phyloP scores from a whole-genome alignment of 306 rosid species.

The Inga leiocalycina region DNA sequence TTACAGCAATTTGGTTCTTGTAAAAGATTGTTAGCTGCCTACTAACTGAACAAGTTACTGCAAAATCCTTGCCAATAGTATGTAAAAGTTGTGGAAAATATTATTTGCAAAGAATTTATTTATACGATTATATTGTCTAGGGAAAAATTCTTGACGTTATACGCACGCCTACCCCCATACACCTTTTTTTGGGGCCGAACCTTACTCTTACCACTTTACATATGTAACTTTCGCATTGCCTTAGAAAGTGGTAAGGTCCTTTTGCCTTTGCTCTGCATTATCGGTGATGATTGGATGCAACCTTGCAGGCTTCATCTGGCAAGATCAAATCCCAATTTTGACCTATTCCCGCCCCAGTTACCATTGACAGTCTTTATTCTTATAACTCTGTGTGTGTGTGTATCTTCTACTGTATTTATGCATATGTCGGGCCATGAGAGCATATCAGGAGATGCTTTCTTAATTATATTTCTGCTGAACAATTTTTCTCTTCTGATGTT shows the following conservation, averaged over 20 bases:
- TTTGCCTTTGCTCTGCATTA: slow-evolving; percentile 9
- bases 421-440: slow-evolving; percentile 4
- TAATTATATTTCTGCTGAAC: slow-evolving; percentile 30
- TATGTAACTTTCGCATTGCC: neutral
- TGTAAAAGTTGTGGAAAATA: neutral
- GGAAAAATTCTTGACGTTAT: neutral
- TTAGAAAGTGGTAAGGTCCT: neutral
- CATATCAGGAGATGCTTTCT: slow-evolving; percentile 3
- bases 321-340: slow-evolving; percentile 9
- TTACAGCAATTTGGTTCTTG: slow-evolving; percentile 2
- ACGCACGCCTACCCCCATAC: neutral
- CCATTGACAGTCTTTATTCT: slow-evolving; percentile 4
- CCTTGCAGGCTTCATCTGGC: slow-evolving; percentile 23
- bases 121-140: neutral
- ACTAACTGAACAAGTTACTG: slow-evolving; percentile 1
- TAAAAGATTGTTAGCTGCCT: slow-evolving; percentile 13
- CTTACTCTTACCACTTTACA: neutral
- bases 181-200: neutral
- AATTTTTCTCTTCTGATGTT: slow-evolving; percentile 29
- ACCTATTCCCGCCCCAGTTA: slow-evolving; percentile 9
- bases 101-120: neutral
- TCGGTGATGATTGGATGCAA: slow-evolving; percentile 24
- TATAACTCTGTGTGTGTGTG: neutral
- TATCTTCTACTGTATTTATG: neutral
- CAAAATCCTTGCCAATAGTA: neutral